A percentile compares a stretch with the other conserved stretches of the same genome.
Evolutionary conservation across 2,329 filamentous ascomycete species (phyloP).

Genomic region (Aspergillus neotritici): DNA sequence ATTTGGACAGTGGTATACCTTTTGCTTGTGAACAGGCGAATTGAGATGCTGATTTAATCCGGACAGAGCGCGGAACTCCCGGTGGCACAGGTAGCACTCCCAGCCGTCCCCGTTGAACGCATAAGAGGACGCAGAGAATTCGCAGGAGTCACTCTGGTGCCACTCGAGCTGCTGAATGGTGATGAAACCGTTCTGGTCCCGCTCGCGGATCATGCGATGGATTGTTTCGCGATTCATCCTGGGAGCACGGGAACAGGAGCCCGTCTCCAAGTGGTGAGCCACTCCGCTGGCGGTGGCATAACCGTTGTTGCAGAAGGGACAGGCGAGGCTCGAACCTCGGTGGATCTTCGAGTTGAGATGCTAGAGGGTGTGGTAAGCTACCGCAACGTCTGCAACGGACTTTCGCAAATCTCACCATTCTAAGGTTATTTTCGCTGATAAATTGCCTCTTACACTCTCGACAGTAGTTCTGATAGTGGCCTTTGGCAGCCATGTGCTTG

Average conservation of each 20-base stretch:
- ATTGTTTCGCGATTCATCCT: slow-evolving; percentile 47
- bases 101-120: slow-evolving; percentile 46
- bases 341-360: slow-evolving; percentile 53
- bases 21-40: slow-evolving; percentile 48
- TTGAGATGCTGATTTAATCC: slow-evolving; percentile 51
- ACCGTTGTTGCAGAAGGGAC: slow-evolving; percentile 50
- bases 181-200: slow-evolving; percentile 47
- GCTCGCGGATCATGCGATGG: slow-evolving; percentile 40
- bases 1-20: slow-evolving; percentile 43
- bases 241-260: slow-evolving; percentile 46
- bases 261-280: slow-evolving; percentile 52
- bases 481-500: slow-evolving; percentile 22
- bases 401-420: slow-evolving; percentile 18
- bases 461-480: slow-evolving; percentile 29
- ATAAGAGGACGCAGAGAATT: slow-evolving; percentile 35
- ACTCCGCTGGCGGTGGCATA: slow-evolving; percentile 52
- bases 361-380: slow-evolving; percentile 28
- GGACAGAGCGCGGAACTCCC: slow-evolving; percentile 31
- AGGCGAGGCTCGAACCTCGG: slow-evolving; percentile 40
- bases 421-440: slow-evolving; percentile 27
- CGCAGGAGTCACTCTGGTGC: slow-evolving; percentile 25
- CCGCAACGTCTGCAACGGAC: background rate
- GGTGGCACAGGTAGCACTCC: slow-evolving; percentile 53
- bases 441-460: slow-evolving; percentile 26
- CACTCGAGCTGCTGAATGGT: slow-evolving; percentile 50